Evolutionary conservation across 2,329 filamentous ascomycete genomes (phyloP), one percentile per base, ranked within the genome.

Genomic region (Fusarium pseudograminearum): DNA sequence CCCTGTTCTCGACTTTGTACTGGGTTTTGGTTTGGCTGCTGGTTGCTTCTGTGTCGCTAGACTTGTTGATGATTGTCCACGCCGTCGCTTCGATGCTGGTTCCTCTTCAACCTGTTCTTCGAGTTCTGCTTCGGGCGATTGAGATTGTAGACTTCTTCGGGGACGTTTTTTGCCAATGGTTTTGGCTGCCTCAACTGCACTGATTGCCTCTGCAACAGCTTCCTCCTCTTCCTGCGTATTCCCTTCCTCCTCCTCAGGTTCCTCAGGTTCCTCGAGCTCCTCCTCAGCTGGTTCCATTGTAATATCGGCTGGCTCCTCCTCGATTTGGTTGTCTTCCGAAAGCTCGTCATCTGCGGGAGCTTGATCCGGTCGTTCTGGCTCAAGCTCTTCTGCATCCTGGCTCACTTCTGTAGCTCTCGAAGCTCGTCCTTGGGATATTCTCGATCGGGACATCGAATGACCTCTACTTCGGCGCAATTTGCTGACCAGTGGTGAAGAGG

Each of bases 41-140:
- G 77, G 76, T 40, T 82, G 83, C 52, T 79, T 84, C 63, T 84
- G 83, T 16, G 74, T 77, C 15, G 80, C 81, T 8, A 79, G 83
- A 53, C 81, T 85, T 63, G 76, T 78, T 45, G 77, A 77, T 15
- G 74, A 65, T 16, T 74, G 73, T 45, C 75, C 79, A n/a, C 79
- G 77, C 5, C 78, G 78, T 59, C 79, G 78, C 59, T 83, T 83
- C 2, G 80, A 73, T 31, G 77, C 72, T 55, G 79, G 72, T 54
- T 79, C 75, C 12, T 70, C 66, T 15, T 65, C 65, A 2, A 61
- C 74, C 45, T 81, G 78, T 12, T 74, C 72, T 15, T 77, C 76
- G 0, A 80, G 80, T 14, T 81, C 80, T 5, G 81, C 76, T 45
- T 85, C 83, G 3, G 82, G 80, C 0, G 83, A 84, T 4, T 71